These are phyloP conservation scores for Aspergillus nanangensis DNA, from an alignment of 495 filamentous ascomycete species.

Conservation along the genomic window DNA sequence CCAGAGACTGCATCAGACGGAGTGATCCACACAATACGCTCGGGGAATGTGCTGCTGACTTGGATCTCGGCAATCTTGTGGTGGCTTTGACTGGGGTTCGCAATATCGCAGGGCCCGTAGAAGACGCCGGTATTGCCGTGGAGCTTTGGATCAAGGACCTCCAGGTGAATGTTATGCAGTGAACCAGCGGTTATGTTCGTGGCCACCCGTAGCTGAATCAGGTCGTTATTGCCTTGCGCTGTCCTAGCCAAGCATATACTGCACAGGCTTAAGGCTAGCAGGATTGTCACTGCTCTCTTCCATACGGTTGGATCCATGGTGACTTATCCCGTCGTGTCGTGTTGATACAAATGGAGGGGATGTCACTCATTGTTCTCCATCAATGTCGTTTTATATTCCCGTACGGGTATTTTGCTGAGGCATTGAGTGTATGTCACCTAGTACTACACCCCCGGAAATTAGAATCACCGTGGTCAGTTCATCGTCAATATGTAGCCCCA, in stretches of 20 bases:
- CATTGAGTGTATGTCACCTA: too few species aligned
- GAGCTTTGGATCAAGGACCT: conserved; percentile 21
- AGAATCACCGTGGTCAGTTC: too few species aligned
- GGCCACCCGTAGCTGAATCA: conserved; percentile 9
- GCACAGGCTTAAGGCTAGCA: conserved; percentile 8
- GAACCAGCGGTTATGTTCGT: conserved; percentile 22
- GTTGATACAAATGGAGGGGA: too few species aligned
- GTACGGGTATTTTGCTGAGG: too few species aligned
- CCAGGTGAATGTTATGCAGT: conserved; percentile 28
- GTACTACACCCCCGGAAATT: too few species aligned
- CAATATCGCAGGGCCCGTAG: conserved; percentile 25
- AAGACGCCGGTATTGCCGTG: conserved; percentile 25
- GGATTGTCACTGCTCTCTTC: too few species aligned
- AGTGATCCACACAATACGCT: conserved; percentile 30
- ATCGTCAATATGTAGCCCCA: too few species aligned
- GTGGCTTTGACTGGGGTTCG: conserved; percentile 13
- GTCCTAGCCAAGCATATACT: neutral
- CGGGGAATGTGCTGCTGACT: conserved; percentile 22
- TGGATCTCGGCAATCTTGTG: conserved; percentile 24
- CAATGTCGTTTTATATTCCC: too few species aligned
- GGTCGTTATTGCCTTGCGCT: neutral
- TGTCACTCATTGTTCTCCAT: too few species aligned
- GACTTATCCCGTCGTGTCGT: too few species aligned
- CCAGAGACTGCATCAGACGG: conserved; percentile 24
- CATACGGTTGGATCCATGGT: too few species aligned